Base-by-base conservation (phyloP, 768 basidiomycete genomes). In the Panus rudis region DNA sequence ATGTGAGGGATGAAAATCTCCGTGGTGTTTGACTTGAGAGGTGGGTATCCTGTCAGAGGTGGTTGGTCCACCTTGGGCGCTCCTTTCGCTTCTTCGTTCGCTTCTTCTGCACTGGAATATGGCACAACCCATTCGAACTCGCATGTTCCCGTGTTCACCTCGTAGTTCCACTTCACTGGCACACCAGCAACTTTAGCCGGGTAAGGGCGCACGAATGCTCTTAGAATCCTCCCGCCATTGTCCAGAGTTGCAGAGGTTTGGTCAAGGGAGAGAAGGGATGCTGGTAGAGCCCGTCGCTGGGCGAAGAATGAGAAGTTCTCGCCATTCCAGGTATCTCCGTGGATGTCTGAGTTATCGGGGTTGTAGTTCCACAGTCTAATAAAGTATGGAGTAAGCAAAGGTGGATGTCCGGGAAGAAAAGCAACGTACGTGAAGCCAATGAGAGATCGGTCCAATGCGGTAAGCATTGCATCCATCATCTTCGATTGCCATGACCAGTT, bases 221-320 rank as follows among this genome's bases (percentile, higher is more conserved):
- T 64, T 2, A 97, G 68, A 34, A 93, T 80, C 14, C 93, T 71
- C 0, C 70, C 85, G 3, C 93, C 92, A 34, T 83, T 81, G 59
- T 98, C 92, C 24, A 92, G 71, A 4, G 80, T 76, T n/a, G 74
- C 68, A 2, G 79, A 72, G 16, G 66, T 66, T 60, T 87, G 86
- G 7, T 74, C 70, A 43, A 74, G 71, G 49, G 72, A 73, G 11
- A 84, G 67, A 30, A 79, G 56, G 0, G 72, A 73, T 0, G 71
- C 56, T 1, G 75, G 83, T 39, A 78, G 65, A 1, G 74, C 79
- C 13, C 82, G 77, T 26, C 60, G 63, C 32, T 67, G 65, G 54
- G 79, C 80, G 72, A 91, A 97, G 89, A 90, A 96, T 1, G 90
- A 92, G 59, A 99, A 97, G 65, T 93, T 96, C 63, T 99, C 93